Percentiles rank a stretch among this genome's conserved stretches.
phyloP scores from a whole-genome alignment of 2,329 filamentous ascomycete genomes.

The Hymenoscyphus fraxineus region DNA sequence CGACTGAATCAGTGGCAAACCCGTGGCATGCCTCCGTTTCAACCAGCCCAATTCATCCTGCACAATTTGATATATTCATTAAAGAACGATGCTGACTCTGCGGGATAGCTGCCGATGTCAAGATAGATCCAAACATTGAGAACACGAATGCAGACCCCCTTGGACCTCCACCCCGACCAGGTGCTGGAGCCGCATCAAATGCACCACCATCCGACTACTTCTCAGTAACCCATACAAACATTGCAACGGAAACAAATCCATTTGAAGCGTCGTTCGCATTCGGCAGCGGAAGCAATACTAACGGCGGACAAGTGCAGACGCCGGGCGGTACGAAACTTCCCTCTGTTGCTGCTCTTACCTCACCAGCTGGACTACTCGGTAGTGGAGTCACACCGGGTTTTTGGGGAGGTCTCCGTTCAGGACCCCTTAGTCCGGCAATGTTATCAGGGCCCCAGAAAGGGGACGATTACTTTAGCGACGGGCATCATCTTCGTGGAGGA shows the following conservation, averaged over 20 bases:
- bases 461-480: conserved; percentile 85
- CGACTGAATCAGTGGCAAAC: neutral
- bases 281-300: conserved; percentile 41
- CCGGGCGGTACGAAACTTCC: conserved; percentile 81
- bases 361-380: conserved; percentile 76
- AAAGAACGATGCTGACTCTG: neutral
- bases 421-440: conserved; percentile 95
- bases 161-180: conserved; percentile 65
- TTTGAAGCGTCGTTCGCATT: conserved; percentile 91
- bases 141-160: conserved; percentile 59
- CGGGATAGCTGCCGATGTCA: conserved; percentile 41
- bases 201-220: conserved; percentile 62
- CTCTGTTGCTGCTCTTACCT: conserved; percentile 85
- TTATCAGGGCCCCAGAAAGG: conserved; percentile 69
- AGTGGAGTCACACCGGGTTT: conserved; percentile 69
- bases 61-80: neutral
- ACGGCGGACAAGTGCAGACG: conserved; percentile 56
- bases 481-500: conserved; percentile 71
- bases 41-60: neutral
- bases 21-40: neutral
- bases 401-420: conserved; percentile 84
- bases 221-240: conserved; percentile 49
- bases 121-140: conserved; percentile 47
- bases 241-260: conserved; percentile 86
- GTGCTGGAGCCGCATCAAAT: conserved; percentile 39